A percentile compares a stretch with the other conserved stretches of the same genome.
phyloP scores from a whole-genome alignment of 192 early-diverging fungal species.

The Coemansia sp. region DNA sequence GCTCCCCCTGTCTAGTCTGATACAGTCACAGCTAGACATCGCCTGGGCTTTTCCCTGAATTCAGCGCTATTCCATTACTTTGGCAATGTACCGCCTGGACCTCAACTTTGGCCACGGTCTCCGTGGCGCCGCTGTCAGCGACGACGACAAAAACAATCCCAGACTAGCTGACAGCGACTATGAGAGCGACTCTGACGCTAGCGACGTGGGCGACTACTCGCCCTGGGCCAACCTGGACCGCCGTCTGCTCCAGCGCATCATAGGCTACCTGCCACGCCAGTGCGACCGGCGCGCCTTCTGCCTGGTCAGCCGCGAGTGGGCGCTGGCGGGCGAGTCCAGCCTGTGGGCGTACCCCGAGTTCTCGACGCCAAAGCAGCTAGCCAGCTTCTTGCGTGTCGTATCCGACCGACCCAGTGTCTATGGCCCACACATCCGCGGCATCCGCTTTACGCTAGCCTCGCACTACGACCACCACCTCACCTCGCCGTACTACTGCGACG shows the following conservation, averaged over 20 bases:
- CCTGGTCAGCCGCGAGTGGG: constrained; percentile 45
- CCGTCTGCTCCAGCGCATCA: constrained; percentile 39
- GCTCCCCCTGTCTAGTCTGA: background rate
- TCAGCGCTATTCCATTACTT: background rate
- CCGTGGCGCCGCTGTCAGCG: constrained; percentile 6
- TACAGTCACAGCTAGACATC: background rate
- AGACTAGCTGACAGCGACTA: constrained; percentile 22
- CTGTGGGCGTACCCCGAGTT: constrained; percentile 50
- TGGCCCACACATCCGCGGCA: constrained; percentile 36
- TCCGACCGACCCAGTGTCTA: constrained; percentile 16
- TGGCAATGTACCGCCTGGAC: constrained; percentile 28
- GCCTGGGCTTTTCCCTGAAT: constrained; percentile 1
- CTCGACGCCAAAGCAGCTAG: constrained; percentile 36
- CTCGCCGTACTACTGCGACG: constrained; percentile 20
- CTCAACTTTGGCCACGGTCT: constrained; percentile 36
- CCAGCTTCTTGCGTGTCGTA: constrained; percentile 29
- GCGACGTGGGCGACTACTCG: constrained; percentile 11
- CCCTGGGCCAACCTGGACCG: constrained; percentile 36
- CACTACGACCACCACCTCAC: constrained; percentile 44
- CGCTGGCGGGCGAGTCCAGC: constrained; percentile 23
- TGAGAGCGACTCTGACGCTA: constrained; percentile 29
- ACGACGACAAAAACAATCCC: constrained; percentile 5
- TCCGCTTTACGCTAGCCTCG: constrained; percentile 43
- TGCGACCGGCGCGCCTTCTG: constrained; percentile 38
- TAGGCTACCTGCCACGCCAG: constrained; percentile 34